These are phyloP conservation scores for Apodospora peruviana DNA, from an alignment of 495 filamentous ascomycete species.

Conservation along the genomic window DNA sequence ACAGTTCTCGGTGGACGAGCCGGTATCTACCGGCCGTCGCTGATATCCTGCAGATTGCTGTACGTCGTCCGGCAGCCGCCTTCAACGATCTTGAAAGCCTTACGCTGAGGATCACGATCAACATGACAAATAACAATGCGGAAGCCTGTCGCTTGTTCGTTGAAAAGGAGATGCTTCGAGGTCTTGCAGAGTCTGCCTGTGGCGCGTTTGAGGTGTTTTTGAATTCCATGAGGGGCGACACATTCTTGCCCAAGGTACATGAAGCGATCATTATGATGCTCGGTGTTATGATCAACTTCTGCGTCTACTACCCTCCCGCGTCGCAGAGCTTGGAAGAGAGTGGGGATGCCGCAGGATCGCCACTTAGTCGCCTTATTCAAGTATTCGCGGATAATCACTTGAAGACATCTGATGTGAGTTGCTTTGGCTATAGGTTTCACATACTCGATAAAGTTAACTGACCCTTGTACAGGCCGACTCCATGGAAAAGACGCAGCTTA, in stretches of 20 bases:
- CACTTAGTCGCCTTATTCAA: constrained; percentile 41
- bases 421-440: no score
- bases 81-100: constrained; percentile 31
- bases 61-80: constrained; percentile 24
- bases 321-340: constrained; percentile 30
- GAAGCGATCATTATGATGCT: constrained; percentile 74
- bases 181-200: constrained; percentile 42
- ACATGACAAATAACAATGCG: constrained; percentile 78
- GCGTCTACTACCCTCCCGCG: constrained; percentile 62
- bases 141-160: constrained; percentile 62
- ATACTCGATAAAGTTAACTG: no score
- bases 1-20: constrained; percentile 28
- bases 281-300: constrained; percentile 84
- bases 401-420: constrained; percentile 44
- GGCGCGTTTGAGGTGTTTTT: constrained; percentile 38
- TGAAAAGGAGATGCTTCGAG: constrained; percentile 47
- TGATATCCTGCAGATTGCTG: constrained; percentile 27
- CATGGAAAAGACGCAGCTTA: constrained; percentile 73
- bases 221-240: constrained; percentile 30
- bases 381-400: constrained; percentile 49
- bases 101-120: constrained; percentile 69
- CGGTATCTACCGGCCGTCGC: constrained; percentile 37
- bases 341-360: constrained; percentile 18
- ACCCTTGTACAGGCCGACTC: constrained; percentile 62
- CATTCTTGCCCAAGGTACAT: constrained; percentile 39